A percentile compares a stretch with the other conserved stretches of the same genome.
phyloP scores from a whole-genome alignment of 306 rosid genomes.

The Dicorynia guianensis region DNA sequence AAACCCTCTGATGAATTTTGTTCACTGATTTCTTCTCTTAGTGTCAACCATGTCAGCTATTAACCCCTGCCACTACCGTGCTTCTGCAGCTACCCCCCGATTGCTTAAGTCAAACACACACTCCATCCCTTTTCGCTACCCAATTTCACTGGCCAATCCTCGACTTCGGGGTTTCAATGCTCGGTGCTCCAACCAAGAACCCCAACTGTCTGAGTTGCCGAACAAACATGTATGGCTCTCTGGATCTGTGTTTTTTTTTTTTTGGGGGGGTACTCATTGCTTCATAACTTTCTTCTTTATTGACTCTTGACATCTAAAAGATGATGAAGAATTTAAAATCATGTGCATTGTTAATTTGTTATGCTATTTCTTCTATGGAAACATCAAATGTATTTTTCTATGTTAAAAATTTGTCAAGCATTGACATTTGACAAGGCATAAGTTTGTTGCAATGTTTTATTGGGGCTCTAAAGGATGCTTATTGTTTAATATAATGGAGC shows the following conservation, averaged over 20 bases:
- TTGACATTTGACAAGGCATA: constrained; percentile 15
- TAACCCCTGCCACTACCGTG: constrained; percentile 61
- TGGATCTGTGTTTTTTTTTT: constrained; percentile 8
- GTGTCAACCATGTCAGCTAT: constrained; percentile 75
- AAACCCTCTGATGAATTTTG: constrained; percentile 40
- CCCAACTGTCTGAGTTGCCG: constrained; percentile 55
- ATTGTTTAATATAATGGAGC: constrained; percentile 46
- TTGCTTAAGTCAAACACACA: constrained; percentile 45
- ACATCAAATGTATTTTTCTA: neutral
- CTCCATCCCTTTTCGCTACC: constrained; percentile 48
- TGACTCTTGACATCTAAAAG: neutral
- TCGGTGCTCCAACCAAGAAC: constrained; percentile 64
- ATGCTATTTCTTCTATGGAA: neutral
- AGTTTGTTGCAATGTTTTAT: constrained; percentile 24
- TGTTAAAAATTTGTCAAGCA: neutral
- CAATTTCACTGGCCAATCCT: constrained; percentile 48
- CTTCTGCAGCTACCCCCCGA: constrained; percentile 51
- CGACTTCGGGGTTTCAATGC: constrained; percentile 40
- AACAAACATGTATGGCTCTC: constrained; percentile 50
- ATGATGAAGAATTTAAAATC: constrained; percentile 11
- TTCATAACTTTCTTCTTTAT: neutral
- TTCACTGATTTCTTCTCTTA: constrained; percentile 8
- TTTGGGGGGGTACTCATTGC: neutral
- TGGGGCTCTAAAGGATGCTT: constrained; percentile 18
- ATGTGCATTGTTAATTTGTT: constrained; percentile 24